Evolutionary conservation across 2,329 filamentous ascomycete genomes (phyloP).

Genomic region (Nemania sp.): DNA sequence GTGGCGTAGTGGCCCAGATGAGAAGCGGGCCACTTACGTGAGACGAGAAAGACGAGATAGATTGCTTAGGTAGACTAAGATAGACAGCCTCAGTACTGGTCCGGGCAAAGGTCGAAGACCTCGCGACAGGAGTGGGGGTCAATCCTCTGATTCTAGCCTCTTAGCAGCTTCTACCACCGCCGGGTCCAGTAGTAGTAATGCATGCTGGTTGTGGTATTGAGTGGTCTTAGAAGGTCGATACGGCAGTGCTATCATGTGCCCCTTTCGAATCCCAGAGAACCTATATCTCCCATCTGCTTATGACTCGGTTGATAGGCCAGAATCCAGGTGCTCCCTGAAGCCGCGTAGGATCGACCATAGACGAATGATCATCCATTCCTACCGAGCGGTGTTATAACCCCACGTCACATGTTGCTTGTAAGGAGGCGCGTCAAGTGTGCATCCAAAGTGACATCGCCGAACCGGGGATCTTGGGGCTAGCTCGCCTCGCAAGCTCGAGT

Average conservation of each 20-base stretch:
- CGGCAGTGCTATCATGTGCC: neutral
- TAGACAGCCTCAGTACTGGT: no score
- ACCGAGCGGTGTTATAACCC: neutral
- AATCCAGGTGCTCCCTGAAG: neutral
- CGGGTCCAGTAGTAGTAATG: no score
- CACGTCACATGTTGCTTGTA: neutral
- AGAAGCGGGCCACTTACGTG: no score
- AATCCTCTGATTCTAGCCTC: conserved; percentile 1
- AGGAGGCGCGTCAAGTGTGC: neutral
- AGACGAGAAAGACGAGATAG: neutral
- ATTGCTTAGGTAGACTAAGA: neutral
- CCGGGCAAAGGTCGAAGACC: no score
- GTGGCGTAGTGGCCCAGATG: neutral
- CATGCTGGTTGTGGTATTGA: neutral
- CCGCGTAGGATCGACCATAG: neutral
- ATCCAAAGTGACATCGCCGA: conserved; percentile 2
- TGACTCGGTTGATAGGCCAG: neutral
- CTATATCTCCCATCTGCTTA: neutral
- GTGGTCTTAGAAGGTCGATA: neutral
- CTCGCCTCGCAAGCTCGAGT: conserved; percentile 4
- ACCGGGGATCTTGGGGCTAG: conserved; percentile 11
- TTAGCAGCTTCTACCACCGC: conserved; percentile 1
- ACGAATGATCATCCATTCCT: neutral
- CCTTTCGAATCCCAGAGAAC: neutral
- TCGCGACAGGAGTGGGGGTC: neutral